Evolutionary conservation across 805 yeast genomes (phyloP).

Genomic region (Cyberlindnera misumaiensis): DNA sequence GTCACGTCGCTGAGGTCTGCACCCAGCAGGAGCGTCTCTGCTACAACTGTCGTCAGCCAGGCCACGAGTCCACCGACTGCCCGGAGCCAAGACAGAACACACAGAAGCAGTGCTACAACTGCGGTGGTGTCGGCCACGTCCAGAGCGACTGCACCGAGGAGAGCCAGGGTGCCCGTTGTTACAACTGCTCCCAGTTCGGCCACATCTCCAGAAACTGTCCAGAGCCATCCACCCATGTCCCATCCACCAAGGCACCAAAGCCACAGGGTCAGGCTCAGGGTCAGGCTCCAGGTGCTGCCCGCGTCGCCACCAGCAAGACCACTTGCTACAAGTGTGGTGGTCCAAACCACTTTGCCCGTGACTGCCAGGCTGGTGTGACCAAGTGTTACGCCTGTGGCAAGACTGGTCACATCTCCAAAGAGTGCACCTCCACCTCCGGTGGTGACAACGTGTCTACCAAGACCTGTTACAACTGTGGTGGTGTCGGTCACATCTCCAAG

Average conservation of each 20-base stretch:
- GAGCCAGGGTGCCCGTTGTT: constrained; percentile 59
- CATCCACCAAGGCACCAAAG: constrained; percentile 14
- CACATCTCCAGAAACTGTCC: constrained; percentile 78
- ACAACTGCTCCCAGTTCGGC: constrained; percentile 71
- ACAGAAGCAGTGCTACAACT: constrained; percentile 86
- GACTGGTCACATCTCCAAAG: constrained; percentile 83
- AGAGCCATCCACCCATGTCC: constrained; percentile 30
- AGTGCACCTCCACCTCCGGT: constrained; percentile 56
- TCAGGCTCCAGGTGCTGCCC: constrained; percentile 9
- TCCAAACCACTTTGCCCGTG: constrained; percentile 89
- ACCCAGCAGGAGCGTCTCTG: constrained; percentile 78
- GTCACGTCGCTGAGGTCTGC: constrained; percentile 87
- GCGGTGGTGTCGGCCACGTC: constrained; percentile 87
- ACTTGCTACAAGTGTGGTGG: constrained; percentile 89
- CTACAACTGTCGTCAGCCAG: constrained; percentile 87
- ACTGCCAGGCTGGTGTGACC: constrained; percentile 62
- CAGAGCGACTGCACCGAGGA: constrained; percentile 72
- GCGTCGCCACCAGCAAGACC: constrained; percentile 23
- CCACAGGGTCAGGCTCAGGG: constrained; percentile 14
- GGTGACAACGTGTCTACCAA: constrained; percentile 32
- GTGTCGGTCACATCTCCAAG: constrained; percentile 80
- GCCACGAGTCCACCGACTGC: constrained; percentile 86
- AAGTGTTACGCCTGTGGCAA: constrained; percentile 93
- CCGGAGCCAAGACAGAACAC: constrained; percentile 81
- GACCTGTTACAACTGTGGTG: constrained; percentile 41